Evolutionary conservation across 306 rosid genomes (phyloP), one percentile per base, ranked within the genome.

Genomic region (Dalbergia oliveri): DNA sequence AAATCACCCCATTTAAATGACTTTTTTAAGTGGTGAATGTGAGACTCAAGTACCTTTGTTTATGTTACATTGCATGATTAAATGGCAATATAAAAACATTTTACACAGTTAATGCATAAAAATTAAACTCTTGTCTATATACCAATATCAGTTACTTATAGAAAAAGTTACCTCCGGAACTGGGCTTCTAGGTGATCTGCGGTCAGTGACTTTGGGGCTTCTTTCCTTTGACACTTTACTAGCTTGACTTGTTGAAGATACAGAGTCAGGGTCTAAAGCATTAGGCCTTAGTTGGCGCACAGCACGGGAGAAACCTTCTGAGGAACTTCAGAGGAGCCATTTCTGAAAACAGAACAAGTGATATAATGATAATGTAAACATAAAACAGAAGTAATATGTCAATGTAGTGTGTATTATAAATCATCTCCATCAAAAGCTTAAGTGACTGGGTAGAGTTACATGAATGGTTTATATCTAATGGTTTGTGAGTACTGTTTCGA

Each of bases 121-220:
- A 12, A 11, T 77, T 51, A 50, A 50, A 26, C 12, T 13, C 18
- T 61, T 37, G 49, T 37, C 15, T 26, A 19, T 0, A 51, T n/a
- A 10, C 9, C 4, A 31, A 60, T 19, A 43, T 54, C 31, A 26
- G 50, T 45, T 64, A 70, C 54, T 54, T 65, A 16, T n/a, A 11
- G 4, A 72, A 37, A 49, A 33, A 37, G 67, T 53, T 89, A 93
- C 99, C 99, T 96, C 98, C 7, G 90, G 81, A 72, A 87, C 82
- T 0, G 97, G 93, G 84, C 97, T 93, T 84, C 94, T 83, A 3
- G 99, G 97, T 18, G 99, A 96, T 83, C 71, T 87, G 16, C 97
- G 93, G 69, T 93, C 94, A 9, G 23, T 56, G 66, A 91, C 84
- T 87, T 93, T 93, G 58, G 98, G 97, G 83, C 99, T 96, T 89